Base-by-base conservation (phyloP, 176 grass and related monocot species). In the Puya raimondii region DNA sequence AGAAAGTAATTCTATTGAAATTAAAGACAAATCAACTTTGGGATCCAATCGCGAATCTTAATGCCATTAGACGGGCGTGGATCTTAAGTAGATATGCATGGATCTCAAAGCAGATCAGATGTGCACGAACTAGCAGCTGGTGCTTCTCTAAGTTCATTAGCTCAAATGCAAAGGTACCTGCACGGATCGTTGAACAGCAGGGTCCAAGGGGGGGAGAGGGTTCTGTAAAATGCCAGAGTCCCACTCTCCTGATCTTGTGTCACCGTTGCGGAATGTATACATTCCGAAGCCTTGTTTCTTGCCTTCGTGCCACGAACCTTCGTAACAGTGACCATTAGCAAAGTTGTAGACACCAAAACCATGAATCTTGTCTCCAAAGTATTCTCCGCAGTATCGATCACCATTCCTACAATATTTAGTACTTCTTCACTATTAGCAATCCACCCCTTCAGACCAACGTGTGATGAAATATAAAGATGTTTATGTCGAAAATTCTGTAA, bases 291-390 rank as follows among this genome's bases (percentile, higher is more conserved):
- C 90, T 64, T 93, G 90, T 64, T 88, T 93, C 86, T 83, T 88
- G 11, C 90, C 90, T 68, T 93, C 90, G 14, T 93, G 83, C 90
- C 90, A 93, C 1, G 90, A 93, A 5, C 90, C 86, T 48, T 88
- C 86, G 3, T 93, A 93, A 15, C 80, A 68, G 64, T 93, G 86
- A n/a, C 90, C 90, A 68, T 93, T 93, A 14, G 86, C 86, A 18
- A 93, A 93, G 74, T 68, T 89, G 58, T 93, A 93, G 0, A 93
- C 80, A 18, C 90, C 90, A 13, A 93, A 93, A 16, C 86, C 90
- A 5, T 93, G 90, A 73, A 93, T 93, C 80, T 84, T 93, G 73
- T 93, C 90, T 3, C 74, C 90, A 22, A 93, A 93, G 66, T 93
- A 93, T 68, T 93, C 90, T 20, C 90, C 90, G 0, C 74, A 50